Evolutionary conservation across 257 asterid genomes (phyloP), one percentile per base, ranked within the genome.

Genomic region (Ilex aquifolium): DNA sequence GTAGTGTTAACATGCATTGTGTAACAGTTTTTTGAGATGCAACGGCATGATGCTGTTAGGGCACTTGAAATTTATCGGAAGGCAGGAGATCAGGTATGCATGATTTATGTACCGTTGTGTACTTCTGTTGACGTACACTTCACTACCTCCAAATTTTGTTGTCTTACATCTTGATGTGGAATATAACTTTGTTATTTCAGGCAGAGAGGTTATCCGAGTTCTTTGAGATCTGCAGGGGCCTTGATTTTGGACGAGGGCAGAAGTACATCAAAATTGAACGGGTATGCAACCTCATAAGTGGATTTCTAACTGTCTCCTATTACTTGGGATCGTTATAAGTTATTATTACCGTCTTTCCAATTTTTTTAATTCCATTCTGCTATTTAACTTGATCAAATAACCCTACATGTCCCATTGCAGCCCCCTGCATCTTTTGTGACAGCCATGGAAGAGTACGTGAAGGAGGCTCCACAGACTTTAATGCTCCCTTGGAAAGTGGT

Each of bases 381-480:
- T 49, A 16, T 32, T 62, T 32, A 31, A 32, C 63, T 29, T 49
- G 78, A 36, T 70, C 39, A 32, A 12, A 50, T 65, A 4, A 36
- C 69, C 31, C 53, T 29, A 63, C 65, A 69, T 55, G 31, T 55
- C 63, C 44, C 52, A 79, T 66, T 71, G 73, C 77, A 85, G 90
- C 85, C 88, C 12, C 95, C 95, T 1, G 63, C 75, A 30, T 79
- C 93, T 7, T 86, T 86, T 69, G 65, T 88, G 67, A 27, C 62
- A 44, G 78, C 85, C 56, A 88, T 88, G 96, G 96, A 88, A 75
- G 93, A 84, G 69, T 86, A 88, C 61, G 69, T 84, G 64, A 80
- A 68, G 73, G 88, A 88, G 30, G 79, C 88, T 63, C 88, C 95
- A 30, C 83, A 84, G 65, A 60, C 79, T 44, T 63, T 88, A 44